phyloP scores from a whole-genome alignment of 164 flowering plant genomes.

The Pachysandra terminalis region DNA sequence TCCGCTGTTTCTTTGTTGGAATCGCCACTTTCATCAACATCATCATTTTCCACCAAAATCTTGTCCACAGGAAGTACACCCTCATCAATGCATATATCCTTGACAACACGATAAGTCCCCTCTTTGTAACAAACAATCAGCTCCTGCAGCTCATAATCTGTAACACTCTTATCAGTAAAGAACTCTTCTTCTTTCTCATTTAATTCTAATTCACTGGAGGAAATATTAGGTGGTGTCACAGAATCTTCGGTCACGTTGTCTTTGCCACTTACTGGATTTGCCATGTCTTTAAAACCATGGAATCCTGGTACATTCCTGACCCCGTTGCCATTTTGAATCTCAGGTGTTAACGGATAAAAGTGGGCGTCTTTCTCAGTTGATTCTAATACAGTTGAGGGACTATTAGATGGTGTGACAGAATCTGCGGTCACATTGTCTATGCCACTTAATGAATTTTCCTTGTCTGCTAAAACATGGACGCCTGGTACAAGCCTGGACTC shows the following conservation, averaged over 20 bases:
- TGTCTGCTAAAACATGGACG: conserved; percentile 15
- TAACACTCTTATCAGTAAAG: conserved; percentile 47
- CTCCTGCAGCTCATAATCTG: conserved; percentile 43
- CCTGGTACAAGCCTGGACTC: conserved; percentile 11
- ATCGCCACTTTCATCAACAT: conserved; percentile 18
- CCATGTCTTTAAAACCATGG: conserved; percentile 16
- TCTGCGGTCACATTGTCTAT: conserved; percentile 14
- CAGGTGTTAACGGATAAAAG: no score
- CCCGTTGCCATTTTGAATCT: conserved; percentile 19
- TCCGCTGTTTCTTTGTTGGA: conserved; percentile 16
- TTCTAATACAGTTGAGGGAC: conserved; percentile 11
- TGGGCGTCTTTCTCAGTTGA: conserved; percentile 30
- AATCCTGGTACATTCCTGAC: conserved; percentile 11
- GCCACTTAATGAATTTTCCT: conserved; percentile 16
- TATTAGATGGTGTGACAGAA: conserved; percentile 5
- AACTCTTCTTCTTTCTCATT: conserved; percentile 26
- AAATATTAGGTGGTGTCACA: conserved; percentile 6
- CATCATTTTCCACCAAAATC: conserved; percentile 27
- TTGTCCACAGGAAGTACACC: conserved; percentile 43
- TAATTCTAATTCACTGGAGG: conserved; percentile 13
- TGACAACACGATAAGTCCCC: conserved; percentile 32
- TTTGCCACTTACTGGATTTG: conserved; percentile 15
- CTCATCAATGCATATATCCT: conserved; percentile 67
- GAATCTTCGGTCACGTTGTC: conserved; percentile 13
- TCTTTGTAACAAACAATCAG: conserved; percentile 42